phyloP scores from a whole-genome alignment of 371 early-diverging fungal species.

The Rhizopus delemar region DNA sequence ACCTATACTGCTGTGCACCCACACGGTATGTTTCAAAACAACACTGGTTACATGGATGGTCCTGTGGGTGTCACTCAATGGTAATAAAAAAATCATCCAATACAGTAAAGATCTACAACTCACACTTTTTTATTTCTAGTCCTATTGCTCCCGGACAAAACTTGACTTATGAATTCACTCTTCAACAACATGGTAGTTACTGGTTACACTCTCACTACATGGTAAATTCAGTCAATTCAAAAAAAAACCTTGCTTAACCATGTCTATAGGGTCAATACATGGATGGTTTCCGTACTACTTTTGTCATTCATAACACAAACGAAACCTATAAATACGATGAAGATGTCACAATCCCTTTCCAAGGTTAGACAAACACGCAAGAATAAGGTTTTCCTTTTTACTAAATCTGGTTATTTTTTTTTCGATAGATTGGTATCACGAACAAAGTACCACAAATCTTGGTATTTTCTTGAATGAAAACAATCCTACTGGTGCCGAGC shows the following conservation, averaged over 20 bases:
- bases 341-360: conserved; percentile 62
- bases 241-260: not conserved
- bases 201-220: conserved; percentile 38
- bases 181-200: conserved; percentile 39
- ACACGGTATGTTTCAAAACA: conserved; percentile 73
- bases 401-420: conserved; percentile 10
- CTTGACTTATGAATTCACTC: conserved; percentile 62
- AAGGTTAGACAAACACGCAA: conserved; percentile 37
- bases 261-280: conserved; percentile 66
- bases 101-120: not conserved
- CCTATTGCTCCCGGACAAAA: conserved; percentile 45
- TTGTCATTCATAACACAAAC: conserved; percentile 65
- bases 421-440: conserved; percentile 67
- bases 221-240: conserved; percentile 19
- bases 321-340: conserved; percentile 72
- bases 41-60: conserved; percentile 67
- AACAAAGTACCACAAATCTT: conserved; percentile 44
- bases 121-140: conserved; percentile 9
- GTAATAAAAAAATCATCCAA: conserved; percentile 16
- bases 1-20: conserved; percentile 64
- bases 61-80: conserved; percentile 68
- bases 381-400: not conserved
- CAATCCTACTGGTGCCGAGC: conserved; percentile 70
- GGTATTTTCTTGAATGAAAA: conserved; percentile 51
- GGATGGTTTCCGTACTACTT: conserved; percentile 78